Evolutionary conservation across 2,329 filamentous ascomycete species (phyloP).

Genomic region (Phyllosticta ampelicida): DNA sequence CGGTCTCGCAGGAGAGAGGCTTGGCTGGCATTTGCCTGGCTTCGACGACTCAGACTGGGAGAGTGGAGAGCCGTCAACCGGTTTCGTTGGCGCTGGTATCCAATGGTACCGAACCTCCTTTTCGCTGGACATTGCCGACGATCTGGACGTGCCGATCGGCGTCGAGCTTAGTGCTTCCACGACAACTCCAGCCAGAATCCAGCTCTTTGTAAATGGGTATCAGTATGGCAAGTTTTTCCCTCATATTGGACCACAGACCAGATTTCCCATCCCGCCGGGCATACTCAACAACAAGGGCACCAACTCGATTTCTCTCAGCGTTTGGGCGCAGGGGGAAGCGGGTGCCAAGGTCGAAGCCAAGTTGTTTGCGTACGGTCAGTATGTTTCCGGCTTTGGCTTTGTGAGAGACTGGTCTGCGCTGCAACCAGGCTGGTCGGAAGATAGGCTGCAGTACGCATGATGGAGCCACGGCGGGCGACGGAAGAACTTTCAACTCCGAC

Average conservation of each 20-base stretch:
- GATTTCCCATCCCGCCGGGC: slow-evolving; percentile 50
- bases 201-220: slow-evolving; percentile 51
- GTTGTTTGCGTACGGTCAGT: slow-evolving; percentile 44
- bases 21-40: slow-evolving; percentile 49
- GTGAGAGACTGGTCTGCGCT: slow-evolving; percentile 25
- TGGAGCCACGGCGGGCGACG: too few species aligned
- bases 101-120: slow-evolving; percentile 46
- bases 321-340: slow-evolving; percentile 45
- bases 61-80: slow-evolving; percentile 24
- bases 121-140: slow-evolving; percentile 39
- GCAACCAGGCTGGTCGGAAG: slow-evolving; percentile 9
- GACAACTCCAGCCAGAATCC: slow-evolving; percentile 33
- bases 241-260: slow-evolving; percentile 49
- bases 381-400: slow-evolving; percentile 44
- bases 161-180: slow-evolving; percentile 38
- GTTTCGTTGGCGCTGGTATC: slow-evolving; percentile 41
- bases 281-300: slow-evolving; percentile 47
- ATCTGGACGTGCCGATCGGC: slow-evolving; percentile 46
- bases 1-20: slow-evolving; percentile 46
- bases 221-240: slow-evolving; percentile 52
- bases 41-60: slow-evolving; percentile 41
- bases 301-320: slow-evolving; percentile 47
- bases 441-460: slow-evolving; percentile 10
- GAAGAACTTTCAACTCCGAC: too few species aligned
- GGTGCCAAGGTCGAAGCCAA: slow-evolving; percentile 32